Evolutionary conservation across 345 rosid species (phyloP), one percentile per base, ranked within the genome.

Genomic region (Murraya koenigii): DNA sequence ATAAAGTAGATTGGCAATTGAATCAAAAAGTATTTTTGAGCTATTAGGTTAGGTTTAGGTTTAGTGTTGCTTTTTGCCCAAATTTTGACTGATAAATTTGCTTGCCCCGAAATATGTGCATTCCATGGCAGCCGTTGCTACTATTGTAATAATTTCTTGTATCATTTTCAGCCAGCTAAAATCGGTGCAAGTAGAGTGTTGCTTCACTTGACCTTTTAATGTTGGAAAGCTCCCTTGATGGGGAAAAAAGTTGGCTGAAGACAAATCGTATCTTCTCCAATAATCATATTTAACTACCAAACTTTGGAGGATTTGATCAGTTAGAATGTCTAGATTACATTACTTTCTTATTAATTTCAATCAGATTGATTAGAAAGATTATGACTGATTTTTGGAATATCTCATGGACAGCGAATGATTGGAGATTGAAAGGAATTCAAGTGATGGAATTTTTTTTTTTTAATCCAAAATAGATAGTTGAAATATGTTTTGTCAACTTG

Each of bases 291-390:
- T 54, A 54, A 71, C 74, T 54, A 71, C 44, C 74, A 52, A 30
- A 54, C 32, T 71, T 26, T 26, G 59, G 72, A 69, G 26, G 72
- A 69, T 69, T 69, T 69, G 72, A 44, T 44, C 49, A 69, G 58
- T 44, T 69, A 20, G 19, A 71, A 32, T 30, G 62, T 52, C 61
- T 20, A 71, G 23, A 71, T 71, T 71, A 49, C 74, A 30, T 71
- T 23, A 71, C 22, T 7, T 44, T 44, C 49, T 44, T 10, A 13
- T 44, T 44, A 44, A 44, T 71, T 52, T 54, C 22, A 52, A 30
- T 71, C 8, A 20, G 26, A 71, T 41, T 54, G 74, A 71, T 71
- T 71, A 9, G 63, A 19, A 44, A 60, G 62, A 54, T 54, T 30
- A 64, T 71, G 74, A 52, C 17, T 30, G 20, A 23, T 39, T 25